phyloP scores from a whole-genome alignment of 345 rosid species.

The Balakata baccata region DNA sequence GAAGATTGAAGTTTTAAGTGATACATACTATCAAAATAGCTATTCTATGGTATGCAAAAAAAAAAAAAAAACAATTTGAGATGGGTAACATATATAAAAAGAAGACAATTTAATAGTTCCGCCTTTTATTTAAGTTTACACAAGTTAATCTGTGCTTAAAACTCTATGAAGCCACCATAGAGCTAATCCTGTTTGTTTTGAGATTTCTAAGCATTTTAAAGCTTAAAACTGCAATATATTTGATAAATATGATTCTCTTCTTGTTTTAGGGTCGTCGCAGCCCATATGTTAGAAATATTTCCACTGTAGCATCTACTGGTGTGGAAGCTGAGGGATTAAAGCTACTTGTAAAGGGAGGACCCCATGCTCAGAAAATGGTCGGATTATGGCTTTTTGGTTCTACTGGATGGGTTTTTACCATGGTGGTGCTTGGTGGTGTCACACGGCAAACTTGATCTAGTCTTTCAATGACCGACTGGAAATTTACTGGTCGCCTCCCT shows the following conservation, averaged over 20 bases:
- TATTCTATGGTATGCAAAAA: not conserved
- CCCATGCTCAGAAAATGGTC: slow-evolving; percentile 78
- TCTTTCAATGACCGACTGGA: slow-evolving; percentile 98
- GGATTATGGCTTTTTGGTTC: slow-evolving; percentile 97
- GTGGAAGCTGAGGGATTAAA: slow-evolving; percentile 58
- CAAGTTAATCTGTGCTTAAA: not conserved
- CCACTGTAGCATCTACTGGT: slow-evolving; percentile 45
- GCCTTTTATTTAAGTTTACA: not conserved
- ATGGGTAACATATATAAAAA: not conserved
- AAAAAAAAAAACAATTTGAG: not conserved
- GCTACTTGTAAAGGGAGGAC: slow-evolving; percentile 72
- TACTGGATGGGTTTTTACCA: slow-evolving; percentile 90
- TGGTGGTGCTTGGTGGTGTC: slow-evolving; percentile 84
- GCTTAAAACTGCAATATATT: not conserved
- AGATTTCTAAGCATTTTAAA: not conserved
- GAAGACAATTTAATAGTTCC: not conserved
- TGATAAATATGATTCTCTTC: not conserved
- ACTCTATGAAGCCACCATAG: not conserved
- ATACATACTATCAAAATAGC: not conserved
- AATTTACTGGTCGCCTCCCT: slow-evolving; percentile 77
- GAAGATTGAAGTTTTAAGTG: not conserved
- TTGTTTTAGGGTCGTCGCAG: slow-evolving; percentile 46
- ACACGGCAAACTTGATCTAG: slow-evolving; percentile 85
- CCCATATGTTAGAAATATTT: slow-evolving; percentile 47
- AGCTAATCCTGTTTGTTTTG: not conserved